phyloP scores from a whole-genome alignment of 257 asterid species.

The Solanum chilense region DNA sequence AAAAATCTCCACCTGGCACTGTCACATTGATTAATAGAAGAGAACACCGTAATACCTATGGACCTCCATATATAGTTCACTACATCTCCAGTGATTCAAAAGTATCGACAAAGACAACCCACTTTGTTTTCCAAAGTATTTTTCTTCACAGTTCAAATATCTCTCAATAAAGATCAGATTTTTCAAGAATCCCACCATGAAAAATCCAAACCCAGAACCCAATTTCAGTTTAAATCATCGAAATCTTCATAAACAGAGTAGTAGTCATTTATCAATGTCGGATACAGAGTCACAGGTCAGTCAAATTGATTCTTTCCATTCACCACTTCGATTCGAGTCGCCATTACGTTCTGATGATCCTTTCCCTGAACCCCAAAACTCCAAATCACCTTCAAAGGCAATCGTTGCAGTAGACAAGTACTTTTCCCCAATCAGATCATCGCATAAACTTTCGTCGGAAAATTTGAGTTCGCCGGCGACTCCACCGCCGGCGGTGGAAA shows the following conservation, averaged over 20 bases:
- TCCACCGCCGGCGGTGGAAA: constrained; percentile 11
- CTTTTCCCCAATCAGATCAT: constrained; percentile 44
- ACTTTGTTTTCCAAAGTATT: constrained; percentile 8
- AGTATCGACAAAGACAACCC: not conserved
- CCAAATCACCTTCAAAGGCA: constrained; percentile 19
- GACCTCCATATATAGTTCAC: not conserved
- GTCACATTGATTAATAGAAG: not conserved
- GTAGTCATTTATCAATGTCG: constrained; percentile 71
- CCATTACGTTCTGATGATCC: constrained; percentile 71
- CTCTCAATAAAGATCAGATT: not conserved
- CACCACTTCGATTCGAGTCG: constrained; percentile 68
- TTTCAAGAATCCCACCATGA: constrained; percentile 1
- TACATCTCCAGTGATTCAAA: not conserved
- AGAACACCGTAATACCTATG: not conserved
- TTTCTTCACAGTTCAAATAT: not conserved
- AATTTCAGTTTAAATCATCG: not conserved
- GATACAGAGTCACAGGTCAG: constrained; percentile 75
- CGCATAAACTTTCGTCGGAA: constrained; percentile 28
- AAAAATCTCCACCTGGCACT: not conserved
- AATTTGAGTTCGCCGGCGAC: constrained; percentile 13
- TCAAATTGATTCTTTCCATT: constrained; percentile 61
- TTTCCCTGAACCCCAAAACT: constrained; percentile 13
- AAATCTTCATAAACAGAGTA: constrained; percentile 21
- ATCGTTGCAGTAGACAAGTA: constrained; percentile 33
- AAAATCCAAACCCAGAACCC: not conserved